Evolutionary conservation across 2,329 filamentous ascomycete species (phyloP).

Genomic region (Lasiodiplodia hormozganensis): DNA sequence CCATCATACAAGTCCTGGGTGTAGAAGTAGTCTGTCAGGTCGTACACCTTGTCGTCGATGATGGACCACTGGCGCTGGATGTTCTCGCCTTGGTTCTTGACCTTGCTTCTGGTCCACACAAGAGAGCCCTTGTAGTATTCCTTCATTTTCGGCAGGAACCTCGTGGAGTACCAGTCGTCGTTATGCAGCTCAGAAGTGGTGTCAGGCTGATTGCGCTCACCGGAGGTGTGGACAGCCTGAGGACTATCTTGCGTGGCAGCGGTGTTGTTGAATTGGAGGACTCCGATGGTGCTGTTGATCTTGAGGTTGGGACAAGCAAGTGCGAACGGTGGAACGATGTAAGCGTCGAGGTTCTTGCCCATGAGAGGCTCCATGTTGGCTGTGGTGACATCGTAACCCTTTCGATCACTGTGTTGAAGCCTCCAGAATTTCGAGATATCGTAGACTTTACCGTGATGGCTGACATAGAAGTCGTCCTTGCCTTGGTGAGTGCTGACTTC

Average conservation of each 20-base stretch:
- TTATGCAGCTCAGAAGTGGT: conserved; percentile 63
- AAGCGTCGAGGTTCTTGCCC: conserved; percentile 80
- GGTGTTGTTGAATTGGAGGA: conserved; percentile 71
- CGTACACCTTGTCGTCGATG: conserved; percentile 78
- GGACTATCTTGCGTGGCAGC: conserved; percentile 50
- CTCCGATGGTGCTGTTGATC: conserved; percentile 59
- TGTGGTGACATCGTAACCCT: conserved; percentile 62
- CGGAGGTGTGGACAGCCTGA: conserved; percentile 73
- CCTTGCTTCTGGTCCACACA: conserved; percentile 68
- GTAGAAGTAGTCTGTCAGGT: conserved; percentile 90
- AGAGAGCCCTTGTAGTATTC: conserved; percentile 88
- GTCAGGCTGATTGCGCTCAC: conserved; percentile 43
- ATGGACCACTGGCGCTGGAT: conserved; percentile 79
- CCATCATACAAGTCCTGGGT: conserved; percentile 70
- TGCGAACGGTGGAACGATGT: conserved; percentile 81
- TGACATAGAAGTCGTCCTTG: conserved; percentile 83
- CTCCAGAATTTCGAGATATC: conserved; percentile 91
- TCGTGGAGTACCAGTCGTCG: conserved; percentile 76
- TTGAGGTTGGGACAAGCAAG: conserved; percentile 78
- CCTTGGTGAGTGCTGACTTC: conserved; percentile 76
- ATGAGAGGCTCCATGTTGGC: conserved; percentile 77
- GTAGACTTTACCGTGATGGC: conserved; percentile 86
- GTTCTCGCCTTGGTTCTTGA: conserved; percentile 71
- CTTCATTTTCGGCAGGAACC: conserved; percentile 79
- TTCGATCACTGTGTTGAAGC: conserved; percentile 79